Evolutionary conservation across 139 green algal genomes (phyloP).

Genomic region (Mesostigma viride): DNA sequence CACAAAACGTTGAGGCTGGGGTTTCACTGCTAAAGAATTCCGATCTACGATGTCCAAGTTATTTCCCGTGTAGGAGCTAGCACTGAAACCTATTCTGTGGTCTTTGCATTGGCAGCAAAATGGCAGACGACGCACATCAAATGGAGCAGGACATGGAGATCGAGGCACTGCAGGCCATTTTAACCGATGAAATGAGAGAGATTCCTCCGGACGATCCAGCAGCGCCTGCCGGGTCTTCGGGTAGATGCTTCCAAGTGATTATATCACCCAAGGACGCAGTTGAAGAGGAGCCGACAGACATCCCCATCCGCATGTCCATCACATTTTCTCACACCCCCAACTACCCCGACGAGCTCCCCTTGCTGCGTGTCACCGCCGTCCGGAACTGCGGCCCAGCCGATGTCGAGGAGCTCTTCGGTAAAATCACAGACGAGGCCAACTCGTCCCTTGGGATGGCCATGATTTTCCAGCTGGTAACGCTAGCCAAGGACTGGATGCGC

Average conservation of each 20-base stretch:
- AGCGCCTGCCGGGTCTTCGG: no score
- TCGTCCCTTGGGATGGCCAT: slow-evolving; percentile 7
- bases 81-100: no score
- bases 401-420: not conserved
- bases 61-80: no score
- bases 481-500: slow-evolving; percentile 11
- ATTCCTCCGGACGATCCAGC: no score
- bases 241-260: slow-evolving; percentile 18
- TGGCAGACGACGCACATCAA: not conserved
- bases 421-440: not conserved
- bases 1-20: no score
- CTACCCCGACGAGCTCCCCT: slow-evolving; percentile 25
- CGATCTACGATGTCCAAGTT: no score
- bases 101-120: no score
- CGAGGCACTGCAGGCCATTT: slow-evolving; percentile 38
- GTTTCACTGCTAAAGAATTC: no score
- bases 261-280: slow-evolving; percentile 22
- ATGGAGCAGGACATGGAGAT: slow-evolving; percentile 41
- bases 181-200: slow-evolving; percentile 32
- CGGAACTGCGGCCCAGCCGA: not conserved
- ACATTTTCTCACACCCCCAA: slow-evolving; percentile 23
- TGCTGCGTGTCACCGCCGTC: slow-evolving; percentile 7
- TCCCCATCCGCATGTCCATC: slow-evolving; percentile 9
- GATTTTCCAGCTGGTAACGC: slow-evolving; percentile 4
- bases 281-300: slow-evolving; percentile 23